Evolutionary conservation across 129 eudicot genomes (phyloP), one percentile per base, ranked within the genome.

Genomic region (Pittosporum tobira): DNA sequence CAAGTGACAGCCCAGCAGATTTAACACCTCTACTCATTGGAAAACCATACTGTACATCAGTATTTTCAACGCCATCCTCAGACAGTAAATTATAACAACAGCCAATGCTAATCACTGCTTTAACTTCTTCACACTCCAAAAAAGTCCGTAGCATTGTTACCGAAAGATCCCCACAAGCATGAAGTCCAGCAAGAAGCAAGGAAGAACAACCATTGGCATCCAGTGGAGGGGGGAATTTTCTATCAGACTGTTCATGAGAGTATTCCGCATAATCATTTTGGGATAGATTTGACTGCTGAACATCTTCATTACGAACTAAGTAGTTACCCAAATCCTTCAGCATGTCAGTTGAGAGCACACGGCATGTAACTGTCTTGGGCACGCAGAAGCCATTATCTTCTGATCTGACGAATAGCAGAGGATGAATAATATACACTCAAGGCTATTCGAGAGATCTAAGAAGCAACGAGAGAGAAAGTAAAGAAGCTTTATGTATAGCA

Each of bases 91-190:
- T 90, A 69, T 90, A 90, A 56, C 97, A 90, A 62, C 97, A 90
- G 6, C 97, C 95, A 24, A 90, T 75, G 80, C 95, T 85, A 29
- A 88, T 73, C 62, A 84, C 76, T 31, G 94, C 90, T 71, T 80
- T 81, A 57, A 81, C 85, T 72, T 81, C 77, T 66, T 77, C 53
- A 48, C 85, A 69, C 55, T 81, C 94, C 72, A 77, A 43, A 72
- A 90, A 90, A 26, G 97, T 70, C 83, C 97, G 77, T 44, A 85
- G 75, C 95, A 90, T 85, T 64, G 97, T 85, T 48, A 85, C 97
- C 49, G 97, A 90, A 15, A 90, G 80, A 68, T 90, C 95, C 55
- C 95, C 95, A 69, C 97, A 90, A 54, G 97, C 88, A 82, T 90
- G 97, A 66, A 90, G 95, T 65, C 97, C 97, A 63, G 94, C 88